phyloP scores from a whole-genome alignment of 1,139 yeast species.

The Magnusiomyces starmeri region DNA sequence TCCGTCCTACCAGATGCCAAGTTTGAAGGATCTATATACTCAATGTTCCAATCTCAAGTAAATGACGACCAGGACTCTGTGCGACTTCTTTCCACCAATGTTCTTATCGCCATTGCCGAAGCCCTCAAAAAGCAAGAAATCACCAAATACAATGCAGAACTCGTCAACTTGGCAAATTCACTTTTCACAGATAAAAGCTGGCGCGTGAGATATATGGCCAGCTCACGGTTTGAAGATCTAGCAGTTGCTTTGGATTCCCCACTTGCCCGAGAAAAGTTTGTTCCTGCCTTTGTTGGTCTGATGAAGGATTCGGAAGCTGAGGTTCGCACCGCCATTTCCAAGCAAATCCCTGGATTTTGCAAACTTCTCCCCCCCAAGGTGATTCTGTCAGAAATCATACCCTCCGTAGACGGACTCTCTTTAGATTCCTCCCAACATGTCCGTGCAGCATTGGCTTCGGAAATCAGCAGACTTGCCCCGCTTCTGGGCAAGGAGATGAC shows the following conservation, averaged over 20 bases:
- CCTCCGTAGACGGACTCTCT: slow-evolving; percentile 75
- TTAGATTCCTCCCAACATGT: slow-evolving; percentile 91
- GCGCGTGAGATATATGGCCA: slow-evolving; percentile 98
- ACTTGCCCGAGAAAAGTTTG: slow-evolving; percentile 50
- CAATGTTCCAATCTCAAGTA: slow-evolving; percentile 74
- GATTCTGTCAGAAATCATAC: slow-evolving; percentile 65
- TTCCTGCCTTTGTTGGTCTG: slow-evolving; percentile 62
- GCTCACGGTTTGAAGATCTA: slow-evolving; percentile 76
- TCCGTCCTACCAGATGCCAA: slow-evolving; percentile 43
- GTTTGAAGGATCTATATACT: slow-evolving; percentile 42
- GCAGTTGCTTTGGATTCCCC: slow-evolving; percentile 57
- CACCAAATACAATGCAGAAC: slow-evolving; percentile 27
- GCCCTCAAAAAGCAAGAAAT: slow-evolving; percentile 27
- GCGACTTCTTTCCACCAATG: slow-evolving; percentile 81
- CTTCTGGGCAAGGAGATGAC: slow-evolving; percentile 80
- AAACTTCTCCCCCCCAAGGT: slow-evolving; percentile 37
- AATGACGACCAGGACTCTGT: slow-evolving; percentile 94
- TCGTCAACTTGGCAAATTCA: slow-evolving; percentile 43
- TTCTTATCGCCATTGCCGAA: slow-evolving; percentile 50
- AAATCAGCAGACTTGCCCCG: slow-evolving; percentile 82
- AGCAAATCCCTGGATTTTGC: slow-evolving; percentile 80
- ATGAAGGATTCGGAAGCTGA: slow-evolving; percentile 95
- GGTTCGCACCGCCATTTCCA: slow-evolving; percentile 89
- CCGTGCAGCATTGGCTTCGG: slow-evolving; percentile 84
- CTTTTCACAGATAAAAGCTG: slow-evolving; percentile 87